Evolutionary conservation across 139 green algal genomes (phyloP).

Genomic region (Chlamydomonas sp.): DNA sequence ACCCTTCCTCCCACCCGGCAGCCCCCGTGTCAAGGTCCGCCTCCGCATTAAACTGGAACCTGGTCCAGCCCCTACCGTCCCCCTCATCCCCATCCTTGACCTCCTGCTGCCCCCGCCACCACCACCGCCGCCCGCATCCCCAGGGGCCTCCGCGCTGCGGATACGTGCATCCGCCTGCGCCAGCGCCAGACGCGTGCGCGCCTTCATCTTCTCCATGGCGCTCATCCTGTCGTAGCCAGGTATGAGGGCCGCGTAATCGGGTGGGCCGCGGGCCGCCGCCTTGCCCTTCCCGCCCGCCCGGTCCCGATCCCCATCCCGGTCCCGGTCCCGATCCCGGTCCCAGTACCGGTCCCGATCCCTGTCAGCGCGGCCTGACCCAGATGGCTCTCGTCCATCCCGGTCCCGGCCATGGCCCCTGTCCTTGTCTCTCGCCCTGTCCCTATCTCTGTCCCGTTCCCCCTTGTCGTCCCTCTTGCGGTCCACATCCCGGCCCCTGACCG

Average conservation of each 20-base stretch:
- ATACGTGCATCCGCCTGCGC: conserved; percentile 9
- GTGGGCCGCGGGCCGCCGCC: background rate
- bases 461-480: too few species aligned
- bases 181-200: conserved; percentile 35
- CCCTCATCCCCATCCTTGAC: background rate
- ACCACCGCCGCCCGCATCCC: background rate
- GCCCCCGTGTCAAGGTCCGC: conserved; percentile 13
- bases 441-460: too few species aligned
- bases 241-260: background rate
- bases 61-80: background rate
- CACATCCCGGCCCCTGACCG: too few species aligned
- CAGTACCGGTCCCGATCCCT: background rate
- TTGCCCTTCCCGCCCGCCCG: background rate
- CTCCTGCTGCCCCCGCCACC: background rate
- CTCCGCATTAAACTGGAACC: conserved; percentile 25
- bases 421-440: too few species aligned
- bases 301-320: background rate
- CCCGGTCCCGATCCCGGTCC: background rate
- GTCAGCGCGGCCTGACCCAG: too few species aligned
- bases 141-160: background rate
- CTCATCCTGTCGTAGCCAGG: conserved; percentile 24
- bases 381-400: too few species aligned
- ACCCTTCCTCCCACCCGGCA: background rate
- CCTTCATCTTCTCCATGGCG: conserved; percentile 6
- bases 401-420: too few species aligned